Percentiles rank a stretch among this genome's conserved stretches.
Conservation (phyloP, 495 filamentous ascomycete species). For the Aspergillus sclerotiicarbonarius region DNA sequence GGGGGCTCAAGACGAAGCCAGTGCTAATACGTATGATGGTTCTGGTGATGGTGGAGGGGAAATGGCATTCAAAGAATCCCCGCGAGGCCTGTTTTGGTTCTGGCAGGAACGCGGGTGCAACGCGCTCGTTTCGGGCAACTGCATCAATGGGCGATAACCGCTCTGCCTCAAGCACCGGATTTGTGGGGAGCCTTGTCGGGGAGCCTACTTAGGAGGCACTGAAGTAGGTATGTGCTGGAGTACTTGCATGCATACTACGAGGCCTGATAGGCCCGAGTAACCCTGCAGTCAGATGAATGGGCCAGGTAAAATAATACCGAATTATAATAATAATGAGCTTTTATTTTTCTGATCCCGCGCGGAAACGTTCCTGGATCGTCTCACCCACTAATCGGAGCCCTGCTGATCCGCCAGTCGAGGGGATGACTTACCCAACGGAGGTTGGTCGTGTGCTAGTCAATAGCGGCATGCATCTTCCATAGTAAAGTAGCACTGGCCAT, state of each 20-base stretch:
- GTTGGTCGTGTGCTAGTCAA: slow-evolving; percentile 7
- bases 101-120: slow-evolving; percentile 6
- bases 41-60: neutral
- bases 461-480: slow-evolving; percentile 5
- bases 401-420: slow-evolving; percentile 14
- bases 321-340: neutral
- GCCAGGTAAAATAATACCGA: no score
- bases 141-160: no score
- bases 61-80: neutral
- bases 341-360: slow-evolving; percentile 1
- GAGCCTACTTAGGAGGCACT: slow-evolving; percentile 1
- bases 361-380: slow-evolving; percentile 25
- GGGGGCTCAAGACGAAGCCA: no score
- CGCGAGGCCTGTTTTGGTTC: neutral
- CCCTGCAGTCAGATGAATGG: no score
- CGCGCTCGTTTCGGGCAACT: slow-evolving; percentile 16
- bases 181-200: neutral
- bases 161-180: neutral
- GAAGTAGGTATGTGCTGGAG: no score
- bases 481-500: neutral
- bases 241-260: no score
- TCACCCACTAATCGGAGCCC: slow-evolving; percentile 16
- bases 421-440: slow-evolving; percentile 9
- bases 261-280: no score
- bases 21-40: neutral